Conservation (phyloP, 2,329 filamentous ascomycete species). For the Myriangium duriaei region DNA sequence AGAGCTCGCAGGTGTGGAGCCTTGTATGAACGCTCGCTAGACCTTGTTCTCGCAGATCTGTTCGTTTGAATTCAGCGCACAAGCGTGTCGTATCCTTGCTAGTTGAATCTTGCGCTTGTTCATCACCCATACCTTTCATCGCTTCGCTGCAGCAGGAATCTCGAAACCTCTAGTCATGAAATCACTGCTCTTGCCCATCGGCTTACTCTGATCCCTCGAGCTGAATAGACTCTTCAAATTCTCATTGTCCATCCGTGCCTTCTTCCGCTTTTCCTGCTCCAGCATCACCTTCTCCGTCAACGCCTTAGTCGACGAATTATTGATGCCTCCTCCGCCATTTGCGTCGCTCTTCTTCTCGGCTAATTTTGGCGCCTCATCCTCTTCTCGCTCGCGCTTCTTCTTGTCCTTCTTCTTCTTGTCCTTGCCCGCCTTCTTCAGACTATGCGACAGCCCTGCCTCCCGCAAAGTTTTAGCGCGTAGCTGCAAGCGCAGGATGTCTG, state of each 20-base stretch:
- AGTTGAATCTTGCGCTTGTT: no score
- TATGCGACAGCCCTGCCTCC: conserved; percentile 66
- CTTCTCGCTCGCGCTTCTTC: conserved; percentile 41
- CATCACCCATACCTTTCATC: conserved; percentile 15
- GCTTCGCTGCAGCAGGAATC: conserved; percentile 19
- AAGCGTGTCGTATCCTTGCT: no score
- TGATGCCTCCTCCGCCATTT: conserved; percentile 48
- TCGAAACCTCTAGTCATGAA: conserved; percentile 38
- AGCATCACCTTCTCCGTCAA: conserved; percentile 76
- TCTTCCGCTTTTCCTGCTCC: conserved; percentile 74
- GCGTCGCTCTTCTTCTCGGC: conserved; percentile 8
- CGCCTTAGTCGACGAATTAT: conserved; percentile 74
- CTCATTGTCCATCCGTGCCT: conserved; percentile 54
- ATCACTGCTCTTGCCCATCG: conserved; percentile 31
- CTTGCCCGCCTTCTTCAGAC: conserved; percentile 63
- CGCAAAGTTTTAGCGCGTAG: conserved; percentile 56
- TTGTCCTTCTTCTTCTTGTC: conserved; percentile 60
- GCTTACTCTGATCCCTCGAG: conserved; percentile 24
- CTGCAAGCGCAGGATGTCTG: conserved; percentile 56
- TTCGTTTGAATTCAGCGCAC: no score
- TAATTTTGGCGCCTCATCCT: conserved; percentile 11
- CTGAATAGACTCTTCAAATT: conserved; percentile 38
- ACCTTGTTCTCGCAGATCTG: no score
- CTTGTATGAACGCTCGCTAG: no score
- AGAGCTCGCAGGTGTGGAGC: no score